These are phyloP conservation scores for Xylariaceae sp. DNA, from an alignment of 2,329 filamentous ascomycete species.

Conservation along the genomic window DNA sequence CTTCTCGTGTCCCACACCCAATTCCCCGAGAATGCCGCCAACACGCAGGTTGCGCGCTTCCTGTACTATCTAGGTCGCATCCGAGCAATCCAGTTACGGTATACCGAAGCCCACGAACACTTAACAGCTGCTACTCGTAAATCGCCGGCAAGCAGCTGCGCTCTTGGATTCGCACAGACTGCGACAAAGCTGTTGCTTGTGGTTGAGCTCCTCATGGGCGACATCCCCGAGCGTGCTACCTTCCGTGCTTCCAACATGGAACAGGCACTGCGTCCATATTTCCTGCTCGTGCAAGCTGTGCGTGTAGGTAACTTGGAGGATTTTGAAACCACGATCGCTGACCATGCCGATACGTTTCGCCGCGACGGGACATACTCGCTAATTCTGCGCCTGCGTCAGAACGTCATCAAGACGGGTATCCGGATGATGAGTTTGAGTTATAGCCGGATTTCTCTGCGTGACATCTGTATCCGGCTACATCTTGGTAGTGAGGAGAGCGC, in stretches of 20 bases:
- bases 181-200: slow-evolving; percentile 96
- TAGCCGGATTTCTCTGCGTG: slow-evolving; percentile 92
- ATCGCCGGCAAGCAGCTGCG: slow-evolving; percentile 86
- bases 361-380: slow-evolving; percentile 94
- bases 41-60: slow-evolving; percentile 97
- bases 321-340: slow-evolving; percentile 85
- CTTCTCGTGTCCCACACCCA: slow-evolving; percentile 93
- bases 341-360: slow-evolving; percentile 83
- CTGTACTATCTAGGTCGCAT: slow-evolving; percentile 97
- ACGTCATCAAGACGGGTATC: slow-evolving; percentile 99
- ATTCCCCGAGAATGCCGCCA: slow-evolving; percentile 91
- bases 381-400: slow-evolving; percentile 92
- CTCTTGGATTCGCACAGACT: slow-evolving; percentile 92
- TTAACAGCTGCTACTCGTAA: slow-evolving; percentile 93
- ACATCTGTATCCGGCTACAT: slow-evolving; percentile 95
- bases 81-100: slow-evolving; percentile 92
- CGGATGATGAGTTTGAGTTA: slow-evolving; percentile 99
- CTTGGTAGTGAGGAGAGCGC: slow-evolving; percentile 96
- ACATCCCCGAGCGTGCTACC: slow-evolving; percentile 92
- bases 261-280: slow-evolving; percentile 87
- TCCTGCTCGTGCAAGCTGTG: slow-evolving; percentile 91
- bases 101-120: slow-evolving; percentile 96
- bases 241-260: slow-evolving; percentile 92
- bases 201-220: slow-evolving; percentile 96
- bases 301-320: slow-evolving; percentile 95